A percentile compares a stretch with the other conserved stretches of the same genome.
Evolutionary conservation across 345 rosid species (phyloP).

Genomic region (Anacardium occidentale): DNA sequence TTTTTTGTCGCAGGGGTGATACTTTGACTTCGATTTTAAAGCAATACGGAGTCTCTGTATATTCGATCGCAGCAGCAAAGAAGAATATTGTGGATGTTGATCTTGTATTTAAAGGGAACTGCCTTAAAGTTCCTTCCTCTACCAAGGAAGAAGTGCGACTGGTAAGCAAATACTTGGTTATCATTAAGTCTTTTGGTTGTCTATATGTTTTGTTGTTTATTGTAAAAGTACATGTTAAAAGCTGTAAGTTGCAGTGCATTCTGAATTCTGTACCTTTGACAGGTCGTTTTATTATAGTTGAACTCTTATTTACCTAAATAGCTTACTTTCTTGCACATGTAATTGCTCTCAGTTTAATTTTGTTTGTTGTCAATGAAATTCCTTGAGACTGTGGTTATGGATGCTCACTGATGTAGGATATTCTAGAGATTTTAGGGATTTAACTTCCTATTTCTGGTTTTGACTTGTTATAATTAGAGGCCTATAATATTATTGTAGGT

Average conservation of each 20-base stretch:
- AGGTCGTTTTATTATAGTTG: not conserved
- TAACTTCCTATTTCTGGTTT: too few species aligned
- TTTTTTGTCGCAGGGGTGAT: constrained; percentile 32
- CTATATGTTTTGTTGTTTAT: not conserved
- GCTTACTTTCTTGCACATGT: not conserved
- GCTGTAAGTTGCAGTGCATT: not conserved
- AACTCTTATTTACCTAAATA: not conserved
- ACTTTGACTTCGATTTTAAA: constrained; percentile 35
- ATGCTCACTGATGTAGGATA: not conserved
- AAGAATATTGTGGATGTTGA: constrained; percentile 24
- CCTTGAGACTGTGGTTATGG: not conserved
- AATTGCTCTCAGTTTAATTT: not conserved
- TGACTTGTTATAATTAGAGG: too few species aligned
- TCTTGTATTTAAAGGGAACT: constrained; percentile 31
- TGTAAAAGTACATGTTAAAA: not conserved
- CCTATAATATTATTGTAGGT: too few species aligned
- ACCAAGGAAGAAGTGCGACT: not conserved
- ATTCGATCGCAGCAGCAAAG: constrained; percentile 19
- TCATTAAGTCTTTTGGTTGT: not conserved
- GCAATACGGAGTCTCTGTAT: constrained; percentile 31
- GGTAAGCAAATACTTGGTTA: constrained; percentile 19
- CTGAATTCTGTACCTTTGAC: not conserved
- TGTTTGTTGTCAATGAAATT: not conserved
- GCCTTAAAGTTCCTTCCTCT: constrained; percentile 23
- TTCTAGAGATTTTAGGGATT: too few species aligned